Conservation (phyloP, 2,329 filamentous ascomycete species). For the Diplodia seriata region DNA sequence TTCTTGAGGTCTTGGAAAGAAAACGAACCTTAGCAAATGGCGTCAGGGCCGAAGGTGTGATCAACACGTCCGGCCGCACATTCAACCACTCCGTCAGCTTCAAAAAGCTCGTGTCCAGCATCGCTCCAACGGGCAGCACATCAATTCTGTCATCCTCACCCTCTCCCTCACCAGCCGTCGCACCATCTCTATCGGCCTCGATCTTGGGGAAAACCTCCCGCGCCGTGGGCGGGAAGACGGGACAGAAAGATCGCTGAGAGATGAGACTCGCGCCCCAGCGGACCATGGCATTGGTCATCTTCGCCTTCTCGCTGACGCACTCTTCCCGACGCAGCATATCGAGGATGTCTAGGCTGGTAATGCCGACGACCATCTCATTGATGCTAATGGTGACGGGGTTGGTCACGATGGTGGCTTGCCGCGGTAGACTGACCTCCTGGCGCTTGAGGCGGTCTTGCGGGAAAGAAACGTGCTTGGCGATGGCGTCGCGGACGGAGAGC, state of each 20-base stretch:
- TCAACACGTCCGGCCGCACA: conserved; percentile 81
- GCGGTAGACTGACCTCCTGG: conserved; percentile 77
- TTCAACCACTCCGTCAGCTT: conserved; percentile 92
- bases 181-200: conserved; percentile 52
- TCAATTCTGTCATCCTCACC: conserved; percentile 42
- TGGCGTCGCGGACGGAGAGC: conserved; percentile 81
- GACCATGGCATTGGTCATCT: conserved; percentile 68
- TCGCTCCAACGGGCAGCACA: conserved; percentile 65
- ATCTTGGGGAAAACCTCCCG: conserved; percentile 66
- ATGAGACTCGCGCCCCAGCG: conserved; percentile 79
- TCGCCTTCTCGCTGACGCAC: conserved; percentile 62
- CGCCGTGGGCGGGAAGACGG: conserved; percentile 81
- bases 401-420: conserved; percentile 76
- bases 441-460: conserved; percentile 75
- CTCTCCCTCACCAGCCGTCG: conserved; percentile 59
- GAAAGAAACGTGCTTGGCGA: conserved; percentile 86
- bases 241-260: conserved; percentile 90
- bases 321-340: conserved; percentile 83
- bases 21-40: conserved; percentile 82
- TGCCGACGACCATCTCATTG: conserved; percentile 83
- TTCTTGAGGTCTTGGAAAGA: background rate
- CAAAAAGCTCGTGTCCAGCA: conserved; percentile 82
- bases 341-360: conserved; percentile 83
- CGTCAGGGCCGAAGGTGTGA: conserved; percentile 81
- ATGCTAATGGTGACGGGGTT: conserved; percentile 90